Evolutionary conservation across 164 flowering plant genomes (phyloP), one percentile per base, ranked within the genome.

Genomic region (Warburgia ugandensis): DNA sequence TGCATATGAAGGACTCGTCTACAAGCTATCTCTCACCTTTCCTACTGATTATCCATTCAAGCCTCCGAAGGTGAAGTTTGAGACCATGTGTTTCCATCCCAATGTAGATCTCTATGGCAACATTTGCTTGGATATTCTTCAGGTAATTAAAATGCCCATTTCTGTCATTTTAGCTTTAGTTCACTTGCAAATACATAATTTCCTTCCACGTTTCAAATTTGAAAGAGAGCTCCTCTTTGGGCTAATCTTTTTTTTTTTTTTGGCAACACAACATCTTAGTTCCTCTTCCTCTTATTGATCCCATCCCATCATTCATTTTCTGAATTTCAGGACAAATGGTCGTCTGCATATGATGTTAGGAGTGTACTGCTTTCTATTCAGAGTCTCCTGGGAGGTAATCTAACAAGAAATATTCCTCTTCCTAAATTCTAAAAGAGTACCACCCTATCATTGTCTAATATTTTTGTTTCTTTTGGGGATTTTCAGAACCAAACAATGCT

Each of bases 321-420:
- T 16, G 33, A 31, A 33, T 44, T 44, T 31, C 56, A 90, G 95
- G 97, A 90, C 69, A 80, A 86, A 60, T 90, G 97, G 95, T 86
- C 97, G 23, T 90, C 97, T 62, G 97, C 97, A 10, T 91, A 91
- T 76, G 94, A 87, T 71, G 92, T 84, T 30, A 81, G 97, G 62
- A 81, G 94, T 3, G 76, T 89, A 29, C 66, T 89, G 48, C 62
- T 89, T 4, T 89, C 97, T 0, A 86, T 89, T 58, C 97, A 89
- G 75, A 81, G 90, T 59, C 75, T 89, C 23, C 77, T 89, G 30
- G 97, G 97, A 84, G 70, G 73, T 69, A 59, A 57, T 14, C n/a
- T 50, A 29, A 50, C 2, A 21, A 25, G 2, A 21, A 21, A 48
- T 6, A 31, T 20, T 48, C 17, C 17, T 12, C 12, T n/a, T 17